Evolutionary conservation across 2,329 filamentous ascomycete species (phyloP).

Genomic region (Diaporthe citrichinensis): DNA sequence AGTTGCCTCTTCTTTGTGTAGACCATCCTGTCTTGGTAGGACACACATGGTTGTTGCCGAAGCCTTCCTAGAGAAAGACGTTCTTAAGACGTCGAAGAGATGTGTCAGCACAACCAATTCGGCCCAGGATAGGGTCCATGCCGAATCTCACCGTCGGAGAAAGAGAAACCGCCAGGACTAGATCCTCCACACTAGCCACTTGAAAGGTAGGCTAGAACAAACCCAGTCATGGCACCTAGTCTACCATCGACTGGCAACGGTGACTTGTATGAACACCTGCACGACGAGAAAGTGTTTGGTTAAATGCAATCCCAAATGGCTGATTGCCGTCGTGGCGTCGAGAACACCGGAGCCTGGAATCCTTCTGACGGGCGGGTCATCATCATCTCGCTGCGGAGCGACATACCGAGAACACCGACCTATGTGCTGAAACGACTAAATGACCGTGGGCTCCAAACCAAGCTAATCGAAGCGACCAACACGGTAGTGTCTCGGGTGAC

Average conservation of each 20-base stretch:
- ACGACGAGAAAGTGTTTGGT: background rate
- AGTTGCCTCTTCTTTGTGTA: background rate
- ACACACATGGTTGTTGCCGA: background rate
- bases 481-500: background rate
- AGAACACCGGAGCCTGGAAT: background rate
- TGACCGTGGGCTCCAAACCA: background rate
- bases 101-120: background rate
- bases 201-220: background rate
- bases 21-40: rapidly evolving
- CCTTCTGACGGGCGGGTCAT: conserved; percentile 2
- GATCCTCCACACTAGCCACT: background rate
- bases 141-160: background rate
- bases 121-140: background rate
- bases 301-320: background rate
- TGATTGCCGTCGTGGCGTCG: too few relatives aligned
- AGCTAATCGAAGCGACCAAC: background rate
- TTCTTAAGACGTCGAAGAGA: too few relatives aligned
- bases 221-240: background rate
- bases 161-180: background rate
- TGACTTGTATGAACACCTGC: too few relatives aligned
- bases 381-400: background rate
- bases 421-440: background rate
- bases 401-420: background rate
- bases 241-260: background rate
- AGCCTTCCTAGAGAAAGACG: background rate